Evolutionary conservation across 129 eudicot species (phyloP).

Genomic region (Centaurea solstitialis): DNA sequence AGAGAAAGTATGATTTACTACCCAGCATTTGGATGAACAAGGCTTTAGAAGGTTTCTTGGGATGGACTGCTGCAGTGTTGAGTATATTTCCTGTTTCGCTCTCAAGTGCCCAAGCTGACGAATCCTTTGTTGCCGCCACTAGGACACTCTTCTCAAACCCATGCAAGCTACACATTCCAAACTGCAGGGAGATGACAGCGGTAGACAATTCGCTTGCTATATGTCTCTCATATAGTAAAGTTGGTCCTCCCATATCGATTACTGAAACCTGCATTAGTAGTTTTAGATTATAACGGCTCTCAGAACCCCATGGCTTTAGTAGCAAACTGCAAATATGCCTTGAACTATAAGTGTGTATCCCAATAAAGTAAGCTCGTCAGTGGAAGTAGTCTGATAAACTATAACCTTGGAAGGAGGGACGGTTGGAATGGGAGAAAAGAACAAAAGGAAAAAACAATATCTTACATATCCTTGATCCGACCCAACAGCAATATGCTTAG

Average conservation of each 20-base stretch:
- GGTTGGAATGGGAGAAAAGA: background rate
- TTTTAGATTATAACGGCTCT: background rate
- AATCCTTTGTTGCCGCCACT: conserved; percentile 74
- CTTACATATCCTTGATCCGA: conserved; percentile 93
- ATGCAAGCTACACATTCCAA: conserved; percentile 69
- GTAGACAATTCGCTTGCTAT: conserved; percentile 74
- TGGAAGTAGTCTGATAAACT: background rate
- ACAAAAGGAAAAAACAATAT: background rate
- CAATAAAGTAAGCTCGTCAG: background rate
- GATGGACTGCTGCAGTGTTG: conserved; percentile 59
- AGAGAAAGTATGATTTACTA: conserved; percentile 34
- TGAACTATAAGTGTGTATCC: background rate
- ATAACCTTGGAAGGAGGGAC: background rate
- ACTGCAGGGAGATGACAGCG: conserved; percentile 73
- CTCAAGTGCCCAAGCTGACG: conserved; percentile 82
- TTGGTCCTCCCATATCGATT: conserved; percentile 62
- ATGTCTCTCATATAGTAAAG: conserved; percentile 60
- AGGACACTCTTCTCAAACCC: conserved; percentile 84
- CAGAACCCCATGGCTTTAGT: background rate
- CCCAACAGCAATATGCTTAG: conserved; percentile 78
- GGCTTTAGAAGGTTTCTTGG: conserved; percentile 81
- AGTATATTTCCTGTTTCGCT: conserved; percentile 79
- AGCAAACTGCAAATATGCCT: background rate
- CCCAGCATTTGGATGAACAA: conserved; percentile 68
- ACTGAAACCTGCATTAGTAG: conserved; percentile 58